phyloP scores from a whole-genome alignment of 2,329 filamentous ascomycete genomes.

The Cryphonectria naterciae region DNA sequence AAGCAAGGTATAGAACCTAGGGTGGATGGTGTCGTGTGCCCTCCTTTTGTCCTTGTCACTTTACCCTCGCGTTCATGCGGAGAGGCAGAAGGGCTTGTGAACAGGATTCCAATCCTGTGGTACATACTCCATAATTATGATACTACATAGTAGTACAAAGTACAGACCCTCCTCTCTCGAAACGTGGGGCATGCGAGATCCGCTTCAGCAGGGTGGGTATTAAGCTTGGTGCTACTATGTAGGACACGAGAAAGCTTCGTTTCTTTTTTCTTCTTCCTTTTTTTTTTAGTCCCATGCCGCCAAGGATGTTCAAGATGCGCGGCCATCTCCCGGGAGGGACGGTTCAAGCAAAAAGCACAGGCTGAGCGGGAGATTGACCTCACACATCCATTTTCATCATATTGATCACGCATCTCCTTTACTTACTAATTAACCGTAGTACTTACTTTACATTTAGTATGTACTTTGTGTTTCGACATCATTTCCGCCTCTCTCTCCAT shows the following conservation, averaged over 20 bases:
- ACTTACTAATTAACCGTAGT: not conserved
- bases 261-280: not conserved
- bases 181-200: constrained; percentile 14
- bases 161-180: not conserved
- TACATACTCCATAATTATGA: not conserved
- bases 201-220: not conserved
- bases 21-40: not conserved
- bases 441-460: not conserved
- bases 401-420: too few species aligned
- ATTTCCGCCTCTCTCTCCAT: not conserved
- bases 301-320: not conserved
- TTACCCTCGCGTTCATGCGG: too few species aligned
- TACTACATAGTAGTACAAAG: not conserved
- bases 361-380: not conserved
- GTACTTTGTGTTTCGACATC: not conserved
- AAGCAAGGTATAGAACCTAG: not conserved
- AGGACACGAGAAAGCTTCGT: not conserved
- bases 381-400: not conserved
- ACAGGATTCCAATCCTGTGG: not conserved
- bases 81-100: not conserved
- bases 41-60: not conserved
- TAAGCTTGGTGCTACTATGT: constrained; percentile 12
- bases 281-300: not conserved
- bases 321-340: not conserved
- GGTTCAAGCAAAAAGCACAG: not conserved